phyloP scores from a whole-genome alignment of 208 protist species.

The Leishmania arabica region DNA sequence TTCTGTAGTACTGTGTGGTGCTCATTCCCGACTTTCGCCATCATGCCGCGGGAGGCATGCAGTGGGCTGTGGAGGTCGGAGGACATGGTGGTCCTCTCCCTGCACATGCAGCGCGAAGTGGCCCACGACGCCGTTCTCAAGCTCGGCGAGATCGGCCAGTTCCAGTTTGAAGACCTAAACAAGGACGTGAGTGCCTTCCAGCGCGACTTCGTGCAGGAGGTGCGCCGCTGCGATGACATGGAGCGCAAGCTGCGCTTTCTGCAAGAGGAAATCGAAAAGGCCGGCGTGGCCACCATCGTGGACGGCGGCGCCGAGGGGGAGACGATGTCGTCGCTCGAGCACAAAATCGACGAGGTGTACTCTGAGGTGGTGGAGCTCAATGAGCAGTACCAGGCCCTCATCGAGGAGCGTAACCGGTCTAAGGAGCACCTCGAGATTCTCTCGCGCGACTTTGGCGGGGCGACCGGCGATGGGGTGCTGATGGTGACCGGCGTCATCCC shows the following conservation, averaged over 20 bases:
- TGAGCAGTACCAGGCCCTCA: conserved; percentile 81
- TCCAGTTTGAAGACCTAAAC: conserved; percentile 98
- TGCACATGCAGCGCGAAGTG: conserved; percentile 97
- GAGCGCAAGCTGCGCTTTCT: conserved; percentile 96
- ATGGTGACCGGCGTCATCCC: conserved; percentile 96
- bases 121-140: conserved; percentile 96
- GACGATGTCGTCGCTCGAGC: conserved; percentile 87
- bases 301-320: conserved; percentile 50
- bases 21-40: not conserved
- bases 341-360: conserved; percentile 93
- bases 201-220: conserved; percentile 96
- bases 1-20: not conserved
- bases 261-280: conserved; percentile 89
- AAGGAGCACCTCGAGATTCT: conserved; percentile 86
- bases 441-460: conserved; percentile 65
- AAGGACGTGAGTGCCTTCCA: conserved; percentile 95
- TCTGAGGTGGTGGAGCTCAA: conserved; percentile 93
- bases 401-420: conserved; percentile 79
- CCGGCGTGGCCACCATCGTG: conserved; percentile 58
- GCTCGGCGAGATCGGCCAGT: conserved; percentile 94
- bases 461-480: conserved; percentile 64
- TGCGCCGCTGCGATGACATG: conserved; percentile 97
- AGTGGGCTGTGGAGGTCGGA: conserved; percentile 96
- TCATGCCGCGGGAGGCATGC: conserved; percentile 80
- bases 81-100: conserved; percentile 96